These are phyloP conservation scores for Arachnomyces sp. DNA, from an alignment of 2,329 filamentous ascomycete genomes.

Conservation along the genomic window DNA sequence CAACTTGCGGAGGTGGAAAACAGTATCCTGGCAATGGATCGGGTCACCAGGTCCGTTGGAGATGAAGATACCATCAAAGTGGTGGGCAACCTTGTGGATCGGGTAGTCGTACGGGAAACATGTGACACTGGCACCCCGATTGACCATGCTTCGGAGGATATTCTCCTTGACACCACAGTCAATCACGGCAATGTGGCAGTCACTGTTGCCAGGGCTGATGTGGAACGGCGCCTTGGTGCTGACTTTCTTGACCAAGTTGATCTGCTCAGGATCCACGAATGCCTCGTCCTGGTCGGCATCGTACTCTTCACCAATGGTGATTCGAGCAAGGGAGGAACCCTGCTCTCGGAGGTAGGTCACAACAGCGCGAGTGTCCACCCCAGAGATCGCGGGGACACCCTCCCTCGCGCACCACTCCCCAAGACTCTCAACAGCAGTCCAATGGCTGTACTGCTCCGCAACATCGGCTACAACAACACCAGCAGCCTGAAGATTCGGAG, in stretches of 20 bases:
- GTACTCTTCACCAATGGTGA: constrained; percentile 94
- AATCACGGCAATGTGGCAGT: constrained; percentile 85
- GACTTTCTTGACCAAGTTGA: constrained; percentile 92
- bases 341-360: constrained; percentile 94
- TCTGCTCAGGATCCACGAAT: constrained; percentile 88
- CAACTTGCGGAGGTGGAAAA: constrained; percentile 81
- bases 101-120: constrained; percentile 96
- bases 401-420: constrained; percentile 92
- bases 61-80: constrained; percentile 98
- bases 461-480: constrained; percentile 95
- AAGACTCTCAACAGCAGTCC: constrained; percentile 94
- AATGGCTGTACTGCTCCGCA: constrained; percentile 90
- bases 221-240: constrained; percentile 98
- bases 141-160: constrained; percentile 89
- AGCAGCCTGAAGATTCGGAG: constrained; percentile 90
- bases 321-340: constrained; percentile 88
- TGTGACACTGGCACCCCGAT: constrained; percentile 83
- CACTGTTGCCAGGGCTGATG: constrained; percentile 72
- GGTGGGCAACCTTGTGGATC: constrained; percentile 94
- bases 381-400: constrained; percentile 90
- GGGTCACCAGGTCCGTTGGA: constrained; percentile 98
- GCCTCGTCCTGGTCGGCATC: constrained; percentile 97
- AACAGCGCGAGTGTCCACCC: constrained; percentile 93
- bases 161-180: constrained; percentile 99
- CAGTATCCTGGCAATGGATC: constrained; percentile 89